Evolutionary conservation across 169 alveolate genomes (phyloP), one percentile per base, ranked within the genome.

Genomic region (Plasmodium adleri): DNA sequence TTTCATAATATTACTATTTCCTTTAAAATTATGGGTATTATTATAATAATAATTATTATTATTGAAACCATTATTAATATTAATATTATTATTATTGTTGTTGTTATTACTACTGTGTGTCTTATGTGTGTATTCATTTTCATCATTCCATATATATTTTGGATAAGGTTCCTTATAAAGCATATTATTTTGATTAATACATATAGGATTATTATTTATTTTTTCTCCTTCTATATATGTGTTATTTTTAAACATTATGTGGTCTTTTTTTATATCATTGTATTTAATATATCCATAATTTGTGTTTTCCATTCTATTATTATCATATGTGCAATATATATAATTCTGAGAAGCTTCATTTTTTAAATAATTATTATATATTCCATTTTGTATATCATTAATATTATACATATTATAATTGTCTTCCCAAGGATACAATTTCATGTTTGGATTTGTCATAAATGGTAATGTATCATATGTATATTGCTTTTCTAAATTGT

Each of bases 131-230:
- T 39, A 39, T 39, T 39, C 47, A 9, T n/a, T 59, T 60, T 74
- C 47, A 45, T 74, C 59, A 10, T 62, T 58, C 9, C 63, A 50
- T 9, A 74, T 7, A 43, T 63, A n/a, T 10, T 22, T 52, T 1
- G 15, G 24, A 60, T 24, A 74, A n/a, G 74, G 59, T 60, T 60
- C 74, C 12, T 43, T 74, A 54, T 74, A 60, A 60, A 59, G 10
- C 28, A 12, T 20, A 60, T 74, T 59, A 4, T 74, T 22, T 6
- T 60, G 43, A 28, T 59, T 60, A 3, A 24, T 67, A 54, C 28
- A 12, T 12, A 22, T 26, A 62, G 24, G 8, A 15, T 43, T 74
- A 1, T 13, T 43, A n/a, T 60, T 73, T 9, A 22, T 60, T 32
- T 52, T 28, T 50, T 49, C 8, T 28, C 32, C 20, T 60, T 39